Base-by-base conservation (phyloP, 2,329 filamentous ascomycete genomes). In the Cercospora janseana region DNA sequence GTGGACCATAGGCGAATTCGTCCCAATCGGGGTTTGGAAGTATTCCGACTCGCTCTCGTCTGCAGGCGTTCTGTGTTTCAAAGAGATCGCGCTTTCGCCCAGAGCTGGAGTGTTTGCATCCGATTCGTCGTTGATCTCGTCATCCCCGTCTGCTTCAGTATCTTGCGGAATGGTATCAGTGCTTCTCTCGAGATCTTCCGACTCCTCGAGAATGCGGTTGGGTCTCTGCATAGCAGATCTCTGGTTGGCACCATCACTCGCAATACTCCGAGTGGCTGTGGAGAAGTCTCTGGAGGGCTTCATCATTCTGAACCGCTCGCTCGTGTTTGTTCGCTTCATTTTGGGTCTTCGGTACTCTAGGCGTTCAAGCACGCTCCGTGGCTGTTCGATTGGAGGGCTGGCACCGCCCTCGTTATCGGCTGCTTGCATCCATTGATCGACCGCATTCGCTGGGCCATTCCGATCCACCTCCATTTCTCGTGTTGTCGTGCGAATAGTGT, bases 371-470 rank as follows among this genome's bases (percentile, higher is more conserved):
- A 81, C 72, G 3, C 77, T 79, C 7, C 74, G 75, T 48, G 82
- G 77, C 60, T 85, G 77, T 60, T 85, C 82, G 53, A 79, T 72
- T 6, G 82, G 82, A 10, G 81, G 78, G 51, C 72, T 75, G 18
- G 75, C 73, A 42, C 74, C 74, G 5, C 75, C 77, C 31, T 79
- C 77, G 66, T 76, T 67, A 15, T 77, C 79, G 62, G 83, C 78
- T 15, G 70, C 72, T 52, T 90, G 87, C 87, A 96, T 95, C 91
- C 91, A 96, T 59, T 87, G 85, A 21, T 86, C 84, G 44, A 96
- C 90, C 0, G 88, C 87, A 52, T 85, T 90, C 57, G 86, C 86
- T 1, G 86, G 88, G 66, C 90, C 86, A 28, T 81, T 80, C 54
- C 83, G 79, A 58, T 88, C 84, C 21, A 62, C 52, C 7, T 66